A percentile compares a stretch with the other conserved stretches of the same genome.
These are phyloP conservation scores for Tylopilus sp. DNA, from an alignment of 1,284 basidiomycete species.

Conservation along the genomic window DNA sequence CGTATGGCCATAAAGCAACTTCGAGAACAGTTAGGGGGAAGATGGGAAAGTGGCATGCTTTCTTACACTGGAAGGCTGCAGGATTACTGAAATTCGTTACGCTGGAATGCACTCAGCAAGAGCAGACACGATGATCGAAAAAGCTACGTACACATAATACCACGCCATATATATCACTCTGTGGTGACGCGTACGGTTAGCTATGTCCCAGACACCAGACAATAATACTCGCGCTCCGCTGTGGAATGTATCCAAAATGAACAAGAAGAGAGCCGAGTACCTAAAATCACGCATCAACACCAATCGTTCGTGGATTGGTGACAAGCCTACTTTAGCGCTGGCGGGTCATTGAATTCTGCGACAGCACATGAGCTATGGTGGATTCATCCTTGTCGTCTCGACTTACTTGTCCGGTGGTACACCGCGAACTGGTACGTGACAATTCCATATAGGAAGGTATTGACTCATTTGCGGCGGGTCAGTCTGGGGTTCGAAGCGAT, in stretches of 20 bases:
- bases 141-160: slow-evolving; percentile 13
- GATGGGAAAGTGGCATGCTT: background rate
- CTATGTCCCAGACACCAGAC: no score
- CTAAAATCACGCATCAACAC: slow-evolving; percentile 19
- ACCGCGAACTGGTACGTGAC: slow-evolving; percentile 45
- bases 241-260: slow-evolving; percentile 42
- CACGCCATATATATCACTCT: slow-evolving; percentile 19
- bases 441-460: slow-evolving; percentile 48
- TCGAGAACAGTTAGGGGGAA: background rate
- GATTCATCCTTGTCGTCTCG: background rate
- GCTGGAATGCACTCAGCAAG: slow-evolving; percentile 4
- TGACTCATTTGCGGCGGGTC: slow-evolving; percentile 32
- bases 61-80: slow-evolving; percentile 7
- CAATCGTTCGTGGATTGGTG: background rate
- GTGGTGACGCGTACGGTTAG: background rate
- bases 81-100: slow-evolving; percentile 12
- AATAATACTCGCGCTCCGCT: slow-evolving; percentile 27
- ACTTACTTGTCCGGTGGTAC: slow-evolving; percentile 42
- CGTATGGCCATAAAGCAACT: slow-evolving; percentile 35
- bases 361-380: background rate
- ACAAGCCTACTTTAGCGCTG: slow-evolving; percentile 15
- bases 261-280: slow-evolving; percentile 37
- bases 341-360: slow-evolving; percentile 43
- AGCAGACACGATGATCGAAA: background rate
- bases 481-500: background rate